Conservation (phyloP, 2,329 filamentous ascomycete species). For the Alternaria incomplexa region DNA sequence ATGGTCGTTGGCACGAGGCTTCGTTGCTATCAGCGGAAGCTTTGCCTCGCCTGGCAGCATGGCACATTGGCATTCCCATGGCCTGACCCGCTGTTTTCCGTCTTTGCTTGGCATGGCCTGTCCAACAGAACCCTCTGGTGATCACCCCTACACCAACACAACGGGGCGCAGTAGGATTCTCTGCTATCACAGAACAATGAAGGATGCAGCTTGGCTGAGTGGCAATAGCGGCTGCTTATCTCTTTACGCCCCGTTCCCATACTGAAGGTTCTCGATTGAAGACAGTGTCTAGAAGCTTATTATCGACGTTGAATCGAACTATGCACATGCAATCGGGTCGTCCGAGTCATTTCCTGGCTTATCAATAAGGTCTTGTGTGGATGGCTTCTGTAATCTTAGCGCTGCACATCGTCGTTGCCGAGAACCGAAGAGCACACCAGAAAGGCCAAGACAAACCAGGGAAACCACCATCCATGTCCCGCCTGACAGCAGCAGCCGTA, state of each 20-base stretch:
- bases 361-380: not conserved
- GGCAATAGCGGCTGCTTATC: conserved; percentile 1
- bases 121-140: not conserved
- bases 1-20: conserved; percentile 2
- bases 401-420: not conserved
- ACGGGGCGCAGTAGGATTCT: not conserved
- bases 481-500: not conserved
- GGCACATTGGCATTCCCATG: not conserved
- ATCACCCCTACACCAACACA: not conserved
- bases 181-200: not conserved
- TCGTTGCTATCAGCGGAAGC: conserved; percentile 6
- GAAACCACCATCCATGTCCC: not conserved
- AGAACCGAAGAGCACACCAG: not conserved
- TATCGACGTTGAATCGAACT: not conserved
- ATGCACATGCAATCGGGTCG: not conserved
- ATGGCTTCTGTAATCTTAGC: not conserved
- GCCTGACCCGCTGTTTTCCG: conserved; percentile 2
- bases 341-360: not conserved
- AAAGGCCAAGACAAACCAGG: not conserved
- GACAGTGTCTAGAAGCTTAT: not conserved
- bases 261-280: not conserved
- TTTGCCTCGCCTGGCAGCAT: conserved; percentile 5
- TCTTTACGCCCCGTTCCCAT: not conserved
- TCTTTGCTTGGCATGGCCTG: conserved; percentile 2
- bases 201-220: not conserved